A percentile compares a stretch with the other conserved stretches of the same genome.
These are phyloP conservation scores for Tanacetum coccineum DNA, from an alignment of 129 eudicot genomes.

Conservation along the genomic window DNA sequence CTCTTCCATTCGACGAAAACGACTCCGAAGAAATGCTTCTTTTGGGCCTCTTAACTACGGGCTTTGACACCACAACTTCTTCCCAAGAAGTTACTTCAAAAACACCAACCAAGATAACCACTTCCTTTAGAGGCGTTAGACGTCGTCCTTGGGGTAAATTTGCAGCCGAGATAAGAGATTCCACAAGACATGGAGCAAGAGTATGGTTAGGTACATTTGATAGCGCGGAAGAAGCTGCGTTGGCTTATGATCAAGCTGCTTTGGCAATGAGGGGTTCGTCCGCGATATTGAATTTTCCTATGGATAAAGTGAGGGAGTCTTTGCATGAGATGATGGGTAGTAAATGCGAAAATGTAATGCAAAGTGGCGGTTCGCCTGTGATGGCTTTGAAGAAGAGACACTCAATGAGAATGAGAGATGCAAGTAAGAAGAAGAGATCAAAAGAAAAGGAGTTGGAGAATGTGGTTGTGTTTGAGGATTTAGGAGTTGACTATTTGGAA, in stretches of 20 bases:
- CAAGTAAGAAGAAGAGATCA: constrained; percentile 24
- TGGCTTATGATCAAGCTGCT: constrained; percentile 85
- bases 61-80: constrained; percentile 11
- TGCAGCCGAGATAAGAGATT: constrained; percentile 80
- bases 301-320: constrained; percentile 59
- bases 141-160: constrained; percentile 81
- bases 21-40: constrained; percentile 52
- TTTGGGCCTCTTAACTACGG: constrained; percentile 34
- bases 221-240: constrained; percentile 65
- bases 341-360: neutral
- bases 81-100: constrained; percentile 31
- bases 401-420: constrained; percentile 42
- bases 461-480: constrained; percentile 53
- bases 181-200: constrained; percentile 66
- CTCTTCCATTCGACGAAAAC: constrained; percentile 54
- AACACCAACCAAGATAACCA: constrained; percentile 23
- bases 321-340: constrained; percentile 44
- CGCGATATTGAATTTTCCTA: constrained; percentile 60
- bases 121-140: constrained; percentile 58
- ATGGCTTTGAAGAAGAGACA: constrained; percentile 62
- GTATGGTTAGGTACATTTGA: constrained; percentile 83
- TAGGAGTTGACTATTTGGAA: constrained; percentile 73
- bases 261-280: constrained; percentile 53
- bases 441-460: constrained; percentile 29
- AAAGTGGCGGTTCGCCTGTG: constrained; percentile 58